Evolutionary conservation across 176 grass and related monocot species (phyloP), one percentile per base, ranked within the genome.

Genomic region (Puccinellia tenuiflora): DNA sequence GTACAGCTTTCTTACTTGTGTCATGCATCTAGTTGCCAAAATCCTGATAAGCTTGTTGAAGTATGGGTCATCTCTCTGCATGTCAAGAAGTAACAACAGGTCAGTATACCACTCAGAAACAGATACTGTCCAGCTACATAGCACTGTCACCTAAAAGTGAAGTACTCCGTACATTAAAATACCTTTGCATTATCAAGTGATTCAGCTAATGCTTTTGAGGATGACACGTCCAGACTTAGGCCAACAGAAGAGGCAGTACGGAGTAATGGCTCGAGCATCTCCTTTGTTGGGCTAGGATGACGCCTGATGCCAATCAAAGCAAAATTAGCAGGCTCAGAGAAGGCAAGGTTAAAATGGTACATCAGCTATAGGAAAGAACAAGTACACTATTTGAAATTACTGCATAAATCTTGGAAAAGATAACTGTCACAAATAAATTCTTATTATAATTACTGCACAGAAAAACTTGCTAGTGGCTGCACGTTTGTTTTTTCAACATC

Each of bases 1-100:
- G 15, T 82, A 77, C 21, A 57, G 26, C 24, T 73, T 18, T 65
- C 88, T 34, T 92, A 98, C 92, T 84, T 98, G 96, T 57, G 93
- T 96, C 96, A 98, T 98, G 93, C 96, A 98, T 93, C 91, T 89
- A 85, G 96, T 98, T 48, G 96, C 96, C 83, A 98, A 80, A 90
- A 95, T 93, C 79, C 96, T 93, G 63, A 98, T 92, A 82, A 95
- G 91, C 87, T 98, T 98, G 69, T 98, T 98, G 68, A 98, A 98
- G 69, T 98, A 98, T 55, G 96, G 96, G 85, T 98, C 96, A 85
- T 95, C 86, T 53, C 81, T 87, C 96, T 98, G 91, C 53, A 80
- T 17, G 40, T 39, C 53, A 85, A 73, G 80, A 46, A 85, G 70
- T 63, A 88, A 81, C 52, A 2, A 87, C 73, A 26, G 70, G 55